Evolutionary conservation across 2,329 filamentous ascomycete genomes (phyloP), one percentile per base, ranked within the genome.

Genomic region (Penicillium fuscoglaucum): DNA sequence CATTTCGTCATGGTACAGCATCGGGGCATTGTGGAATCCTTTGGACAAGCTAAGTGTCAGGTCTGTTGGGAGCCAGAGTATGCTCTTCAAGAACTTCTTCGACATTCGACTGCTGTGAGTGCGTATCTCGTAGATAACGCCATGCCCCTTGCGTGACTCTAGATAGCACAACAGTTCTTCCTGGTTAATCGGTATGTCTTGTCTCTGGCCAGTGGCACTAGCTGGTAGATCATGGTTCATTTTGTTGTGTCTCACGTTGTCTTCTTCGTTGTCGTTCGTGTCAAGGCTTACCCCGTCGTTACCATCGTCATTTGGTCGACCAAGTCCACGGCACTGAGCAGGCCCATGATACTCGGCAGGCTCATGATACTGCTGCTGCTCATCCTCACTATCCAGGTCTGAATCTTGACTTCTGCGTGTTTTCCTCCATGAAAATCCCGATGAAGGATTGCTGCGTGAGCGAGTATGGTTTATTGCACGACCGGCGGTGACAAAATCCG

Each of bases 21-120:
- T 87, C 0, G 93, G 92, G 8, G 90, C 88, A 68, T 96, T 96
- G 70, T 93, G 89, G 70, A 96, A 96, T 0, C 92, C 93, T 71
- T 90, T 90, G 0, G 92, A 90, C 28, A 96, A 76, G 0, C 90
- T 90, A 40, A 96, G 77, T 41, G 90, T 90, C 60, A 96, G 89
- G 70, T 96, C 91, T 82, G 96, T 89, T 0, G 92, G 93, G 5
- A 88, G 89, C 68, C 90, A 92, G 60, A 93, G 81, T 6, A 91
- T 85, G 4, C 89, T 87, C 9, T 83, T 84, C 9, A 93, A 84
- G 52, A 95, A 88, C 19, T 87, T 85, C 28, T 84, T 83, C 39
- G 93, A 83, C 10, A 89, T 63, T 31, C 44, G 55, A 21, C 59
- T 52, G 2, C 66, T 56, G 5, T 66, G 58, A 35, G 13, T 57